Evolutionary conservation across 1,139 yeast genomes (phyloP), one percentile per base, ranked within the genome.

Genomic region (Blastobotrys malaysiensis): DNA sequence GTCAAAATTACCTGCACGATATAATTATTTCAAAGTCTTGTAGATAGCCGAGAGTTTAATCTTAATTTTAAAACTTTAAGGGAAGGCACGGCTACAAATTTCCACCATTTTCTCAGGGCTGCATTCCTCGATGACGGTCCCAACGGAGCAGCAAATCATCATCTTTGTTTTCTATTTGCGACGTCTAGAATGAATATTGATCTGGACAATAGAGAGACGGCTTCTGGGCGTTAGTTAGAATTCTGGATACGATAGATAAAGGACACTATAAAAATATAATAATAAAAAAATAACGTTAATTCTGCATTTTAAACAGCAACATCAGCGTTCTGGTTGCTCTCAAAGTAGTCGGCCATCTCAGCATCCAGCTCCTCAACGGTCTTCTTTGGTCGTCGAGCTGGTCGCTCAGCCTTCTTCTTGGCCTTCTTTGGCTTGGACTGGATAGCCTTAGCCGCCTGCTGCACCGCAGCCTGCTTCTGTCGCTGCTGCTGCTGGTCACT

Each of bases 291-390:
- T 20, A 5, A 44, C n/a, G 22, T 44, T 19, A 44, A n/a, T 3
- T 20, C 24, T 20, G 36, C 21, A 9, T n/a, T 5, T 46, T 51
- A 51, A 19, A 22, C 53, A 43, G 43, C 39, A 14, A 46, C 50
- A 19, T 18, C 18, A 19, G 48, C 50, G 21, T 43, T 48, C 16
- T 45, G 19, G 45, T 18, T 45, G 45, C 27, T 60, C 45, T 63
- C 66, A 56, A 86, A 86, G 69, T 88, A 89, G 20, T 80, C 85
- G 49, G 79, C 82, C 68, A 89, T 77, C 67, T 89, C 96, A 18
- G 82, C 84, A 69, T 89, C 96, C 65, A 89, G 78, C 58, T 86
- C 93, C 60, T 85, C 93, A 3, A 81, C 78, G 0, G 86, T 75
- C 63, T 82, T 81, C 61, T 74, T 74, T 22, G 54, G 47, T 22